Base-by-base conservation (phyloP, 2,329 filamentous ascomycete genomes). In the Alternaria solani region DNA sequence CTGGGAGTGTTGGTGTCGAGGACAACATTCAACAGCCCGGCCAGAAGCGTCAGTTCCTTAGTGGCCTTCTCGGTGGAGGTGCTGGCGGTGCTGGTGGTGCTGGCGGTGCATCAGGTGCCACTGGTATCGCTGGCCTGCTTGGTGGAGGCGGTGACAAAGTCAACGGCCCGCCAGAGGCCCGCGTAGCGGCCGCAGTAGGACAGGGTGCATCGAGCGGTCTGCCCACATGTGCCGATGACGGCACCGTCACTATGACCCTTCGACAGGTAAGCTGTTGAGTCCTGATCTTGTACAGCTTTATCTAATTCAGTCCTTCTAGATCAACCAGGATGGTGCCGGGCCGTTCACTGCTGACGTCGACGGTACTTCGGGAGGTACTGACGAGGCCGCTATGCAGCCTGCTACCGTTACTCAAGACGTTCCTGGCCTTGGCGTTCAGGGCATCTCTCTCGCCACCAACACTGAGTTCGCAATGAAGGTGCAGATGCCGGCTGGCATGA, bases 271-370 rank as follows among this genome's bases (percentile, higher is more conserved):
- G 65, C 23, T 39, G 9, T 36, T 34, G n/a, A 28, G 26, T 38
- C 14, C 16, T 18, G 43, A 23, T 34, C 16, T 2, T 46, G n/a
- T 7, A 3, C 4, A 42, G 8, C 38, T 11, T 2, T n/a, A 18
- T 30, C 54, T 60, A 47, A 64, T 53, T 41, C 3, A 4, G 14
- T 48, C 8, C 11, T 38, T 43, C 1, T 34, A 75, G 68, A 74
- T 91, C 80, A 91, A 91, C 83, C 88, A 90, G 75, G 88, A 91
- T 65, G 89, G 89, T 25, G 89, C 88, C 1, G 89, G 89, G 2
- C 88, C 88, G 2, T 80, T 91, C 61, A 83, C 81, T 23, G 88
- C 88, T 11, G 82, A 82, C 32, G 80, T 91, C 20, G 88, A 91
- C 71, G 80, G 81, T 42, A 89, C 88, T 25, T 90, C 87, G 2